phyloP scores from a whole-genome alignment of 257 asterid species.

The Nicotiana undulata region DNA sequence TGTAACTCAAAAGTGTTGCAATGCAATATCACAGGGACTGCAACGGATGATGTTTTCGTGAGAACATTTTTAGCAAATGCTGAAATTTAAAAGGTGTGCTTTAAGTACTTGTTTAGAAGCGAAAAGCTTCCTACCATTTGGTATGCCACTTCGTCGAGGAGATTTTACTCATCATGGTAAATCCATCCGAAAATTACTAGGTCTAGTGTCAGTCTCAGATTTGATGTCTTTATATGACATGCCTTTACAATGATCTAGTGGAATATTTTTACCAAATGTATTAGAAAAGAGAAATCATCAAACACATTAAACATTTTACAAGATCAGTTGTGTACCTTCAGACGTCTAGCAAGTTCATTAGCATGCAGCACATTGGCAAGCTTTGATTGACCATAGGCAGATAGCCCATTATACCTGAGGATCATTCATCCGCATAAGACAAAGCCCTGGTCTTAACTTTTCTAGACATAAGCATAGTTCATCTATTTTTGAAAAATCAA shows the following conservation, averaged over 20 bases:
- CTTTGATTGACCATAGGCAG: conserved; percentile 87
- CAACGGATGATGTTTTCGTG: neutral
- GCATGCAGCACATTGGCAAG: conserved; percentile 75
- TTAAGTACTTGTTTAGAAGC: neutral
- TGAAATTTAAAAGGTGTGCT: neutral
- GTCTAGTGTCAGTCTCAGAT: neutral
- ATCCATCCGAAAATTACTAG: neutral
- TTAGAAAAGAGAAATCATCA: neutral
- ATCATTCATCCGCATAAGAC: conserved; percentile 8
- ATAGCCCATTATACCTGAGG: conserved; percentile 43
- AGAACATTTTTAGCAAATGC: neutral
- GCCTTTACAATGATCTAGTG: neutral
- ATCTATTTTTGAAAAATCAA: neutral
- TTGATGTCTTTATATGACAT: neutral
- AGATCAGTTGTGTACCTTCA: conserved; percentile 40
- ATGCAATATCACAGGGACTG: neutral
- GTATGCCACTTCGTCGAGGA: neutral
- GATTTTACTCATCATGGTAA: neutral
- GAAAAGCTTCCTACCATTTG: neutral
- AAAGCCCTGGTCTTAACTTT: conserved; percentile 33
- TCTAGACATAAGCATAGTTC: neutral
- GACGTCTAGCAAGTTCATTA: conserved; percentile 51
- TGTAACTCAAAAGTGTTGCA: neutral
- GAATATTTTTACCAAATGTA: neutral
- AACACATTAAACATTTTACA: neutral